Base-by-base conservation (phyloP, 148 eudicot genomes). In the Vaccinium corymbosum region DNA sequence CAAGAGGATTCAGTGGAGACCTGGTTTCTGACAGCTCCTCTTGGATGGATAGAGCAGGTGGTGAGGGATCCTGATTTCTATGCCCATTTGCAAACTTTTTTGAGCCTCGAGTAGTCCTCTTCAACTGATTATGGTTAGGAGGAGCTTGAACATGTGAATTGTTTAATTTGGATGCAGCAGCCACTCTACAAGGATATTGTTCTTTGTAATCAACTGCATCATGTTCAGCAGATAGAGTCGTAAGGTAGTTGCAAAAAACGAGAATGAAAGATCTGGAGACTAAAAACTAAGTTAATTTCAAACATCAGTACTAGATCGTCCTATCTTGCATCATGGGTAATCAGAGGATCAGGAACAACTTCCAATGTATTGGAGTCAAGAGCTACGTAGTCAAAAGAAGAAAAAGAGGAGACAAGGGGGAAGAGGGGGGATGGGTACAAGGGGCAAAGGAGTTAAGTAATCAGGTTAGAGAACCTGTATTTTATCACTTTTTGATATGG, bases 1-100 rank as follows among this genome's bases (percentile, higher is more conserved):
- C 90, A 76, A 91, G 91, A 81, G 93, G 95, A 88, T 79, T 91
- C 49, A 87, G 89, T 80, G 85, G 87, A 70, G 91, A 87, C 85
- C 84, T 81, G 84, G 49, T 90, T 82, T 81, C 90, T 38, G 83
- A 49, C 53, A 71, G 76, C 50, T 83, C 82, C 55, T 89, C 88
- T 84, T 68, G 59, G 81, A 83, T 76, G 27, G 83, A 81, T 50
- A 86, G 81, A 68, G 73, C 38, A 50, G 83, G n/a, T 38, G 81
- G 61, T 66, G 85, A 52, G 42, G 57, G 79, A 80, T 83, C 85
- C 70, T 52, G 4, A 66, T 14, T 82, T 83, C 86, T 13, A 19
- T 77, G 81, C 83, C 87, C 32, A 49, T 59, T 73, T 72, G 80
- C 82, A 57, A 22, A 49, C n/a, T 85, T 80, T 29, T 50, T 86